phyloP scores from a whole-genome alignment of 768 basidiomycete genomes.

The Tricholoma terreum region DNA sequence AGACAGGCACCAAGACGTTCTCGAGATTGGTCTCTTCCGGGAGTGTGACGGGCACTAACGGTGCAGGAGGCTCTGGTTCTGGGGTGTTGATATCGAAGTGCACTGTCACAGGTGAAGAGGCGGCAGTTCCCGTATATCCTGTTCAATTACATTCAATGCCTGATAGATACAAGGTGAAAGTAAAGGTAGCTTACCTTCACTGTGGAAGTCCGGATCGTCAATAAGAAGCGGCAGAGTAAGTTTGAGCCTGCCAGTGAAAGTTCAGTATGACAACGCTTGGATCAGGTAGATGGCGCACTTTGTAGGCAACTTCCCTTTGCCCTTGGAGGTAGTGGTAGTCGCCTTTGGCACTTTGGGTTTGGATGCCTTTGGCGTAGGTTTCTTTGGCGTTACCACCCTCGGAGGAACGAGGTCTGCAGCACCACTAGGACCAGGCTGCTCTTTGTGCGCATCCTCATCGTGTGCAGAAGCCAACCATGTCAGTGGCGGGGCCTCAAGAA shows the following conservation, averaged over 20 bases:
- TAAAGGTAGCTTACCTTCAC: conserved; percentile 50
- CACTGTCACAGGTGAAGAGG: conserved; percentile 64
- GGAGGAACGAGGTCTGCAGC: conserved; percentile 25
- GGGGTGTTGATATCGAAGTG: conserved; percentile 47
- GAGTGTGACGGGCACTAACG: conserved; percentile 25
- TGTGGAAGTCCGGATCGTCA: conserved; percentile 53
- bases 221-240: conserved; percentile 33
- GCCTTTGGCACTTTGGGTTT: conserved; percentile 33
- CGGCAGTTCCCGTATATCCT: conserved; percentile 68
- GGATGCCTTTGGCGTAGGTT: conserved; percentile 4
- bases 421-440: conserved; percentile 12
- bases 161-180: conserved; percentile 7
- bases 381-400: conserved; percentile 47
- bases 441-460: conserved; percentile 36
- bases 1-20: conserved; percentile 61
- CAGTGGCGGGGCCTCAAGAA: conserved; percentile 37
- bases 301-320: conserved; percentile 28
- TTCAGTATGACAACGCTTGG: conserved; percentile 11
- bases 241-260: conserved; percentile 16
- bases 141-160: conserved; percentile 5
- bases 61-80: conserved; percentile 44
- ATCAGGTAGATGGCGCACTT: conserved; percentile 27
- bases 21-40: conserved; percentile 53
- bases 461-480: conserved; percentile 41
- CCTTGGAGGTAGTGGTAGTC: conserved; percentile 34